Evolutionary conservation across 805 yeast genomes (phyloP).

Genomic region (Lachancea waltii): DNA sequence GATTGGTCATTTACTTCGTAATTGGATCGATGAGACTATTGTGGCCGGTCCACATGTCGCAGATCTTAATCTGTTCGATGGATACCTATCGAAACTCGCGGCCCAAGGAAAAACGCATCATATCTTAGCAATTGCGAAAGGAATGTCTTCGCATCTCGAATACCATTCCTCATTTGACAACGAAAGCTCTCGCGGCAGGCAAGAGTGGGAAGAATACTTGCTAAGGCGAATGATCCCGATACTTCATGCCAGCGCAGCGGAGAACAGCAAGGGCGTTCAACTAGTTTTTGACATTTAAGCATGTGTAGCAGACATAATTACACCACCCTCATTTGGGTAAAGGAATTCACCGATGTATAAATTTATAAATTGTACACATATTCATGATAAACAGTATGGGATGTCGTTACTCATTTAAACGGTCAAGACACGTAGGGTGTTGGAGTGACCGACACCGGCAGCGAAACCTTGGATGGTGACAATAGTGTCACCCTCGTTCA

Average conservation of each 20-base stretch:
- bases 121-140: slow-evolving; percentile 19
- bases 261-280: not conserved
- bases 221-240: slow-evolving; percentile 22
- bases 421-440: slow-evolving; percentile 88
- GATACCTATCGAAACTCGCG: slow-evolving; percentile 30
- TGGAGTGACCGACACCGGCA: slow-evolving; percentile 97
- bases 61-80: slow-evolving; percentile 35
- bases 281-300: slow-evolving; percentile 1
- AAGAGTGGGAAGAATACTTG: slow-evolving; percentile 30
- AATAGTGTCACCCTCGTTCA: slow-evolving; percentile 79
- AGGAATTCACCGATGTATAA: slow-evolving; percentile 7
- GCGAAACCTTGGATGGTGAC: slow-evolving; percentile 98
- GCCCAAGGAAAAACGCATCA: slow-evolving; percentile 25
- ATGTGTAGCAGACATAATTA: not conserved
- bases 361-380: slow-evolving; percentile 9
- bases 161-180: slow-evolving; percentile 11
- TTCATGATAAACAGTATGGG: no score
- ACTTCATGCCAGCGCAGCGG: slow-evolving; percentile 16
- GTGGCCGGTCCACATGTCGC: slow-evolving; percentile 35
- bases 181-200: slow-evolving; percentile 13
- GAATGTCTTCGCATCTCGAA: slow-evolving; percentile 20
- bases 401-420: slow-evolving; percentile 40
- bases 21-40: slow-evolving; percentile 36
- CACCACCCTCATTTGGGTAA: no score
- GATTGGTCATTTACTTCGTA: slow-evolving; percentile 29